Conservation (phyloP, 78 protist species). For the Ministeria vibrans region DNA sequence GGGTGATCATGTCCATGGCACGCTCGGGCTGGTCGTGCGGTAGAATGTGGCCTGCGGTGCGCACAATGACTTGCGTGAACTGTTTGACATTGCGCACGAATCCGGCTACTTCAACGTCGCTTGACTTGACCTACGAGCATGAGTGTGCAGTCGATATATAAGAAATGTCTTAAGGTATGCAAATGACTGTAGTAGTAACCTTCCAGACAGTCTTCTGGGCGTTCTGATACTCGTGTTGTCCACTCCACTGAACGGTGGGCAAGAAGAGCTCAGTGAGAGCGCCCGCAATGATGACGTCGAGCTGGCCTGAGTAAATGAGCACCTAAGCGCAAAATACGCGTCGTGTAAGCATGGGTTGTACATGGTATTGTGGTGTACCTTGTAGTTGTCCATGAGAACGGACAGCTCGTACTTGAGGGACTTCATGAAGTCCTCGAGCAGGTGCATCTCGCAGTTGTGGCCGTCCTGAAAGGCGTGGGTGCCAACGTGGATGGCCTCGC, state of each 20-base stretch:
- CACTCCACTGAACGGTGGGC: neutral
- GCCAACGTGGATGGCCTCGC: conserved; percentile 9
- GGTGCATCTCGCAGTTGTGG: neutral
- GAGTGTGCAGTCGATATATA: too few relatives aligned
- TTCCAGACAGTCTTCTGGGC: too few relatives aligned
- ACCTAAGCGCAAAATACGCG: neutral
- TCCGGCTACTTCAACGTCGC: too few relatives aligned
- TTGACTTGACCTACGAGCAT: too few relatives aligned
- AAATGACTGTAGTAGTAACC: too few relatives aligned
- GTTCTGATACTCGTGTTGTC: too few relatives aligned
- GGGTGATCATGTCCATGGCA: conserved; percentile 11
- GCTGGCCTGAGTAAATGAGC: conserved; percentile 8
- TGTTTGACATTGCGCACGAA: neutral
- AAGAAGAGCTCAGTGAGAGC: neutral
- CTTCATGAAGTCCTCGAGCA: neutral
- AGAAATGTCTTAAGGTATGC: too few relatives aligned
- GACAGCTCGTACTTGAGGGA: neutral
- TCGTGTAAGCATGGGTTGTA: too few relatives aligned
- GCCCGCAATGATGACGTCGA: neutral
- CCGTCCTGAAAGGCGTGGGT: neutral
- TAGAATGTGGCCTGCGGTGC: conserved; percentile 8
- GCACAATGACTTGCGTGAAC: neutral
- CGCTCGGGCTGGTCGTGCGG: neutral
- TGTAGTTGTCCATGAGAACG: conserved; percentile 5
- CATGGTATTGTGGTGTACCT: neutral